A percentile compares a stretch with the other conserved stretches of the same genome.
phyloP scores from a whole-genome alignment of 345 rosid species.

The Dipteronia dyeriana region DNA sequence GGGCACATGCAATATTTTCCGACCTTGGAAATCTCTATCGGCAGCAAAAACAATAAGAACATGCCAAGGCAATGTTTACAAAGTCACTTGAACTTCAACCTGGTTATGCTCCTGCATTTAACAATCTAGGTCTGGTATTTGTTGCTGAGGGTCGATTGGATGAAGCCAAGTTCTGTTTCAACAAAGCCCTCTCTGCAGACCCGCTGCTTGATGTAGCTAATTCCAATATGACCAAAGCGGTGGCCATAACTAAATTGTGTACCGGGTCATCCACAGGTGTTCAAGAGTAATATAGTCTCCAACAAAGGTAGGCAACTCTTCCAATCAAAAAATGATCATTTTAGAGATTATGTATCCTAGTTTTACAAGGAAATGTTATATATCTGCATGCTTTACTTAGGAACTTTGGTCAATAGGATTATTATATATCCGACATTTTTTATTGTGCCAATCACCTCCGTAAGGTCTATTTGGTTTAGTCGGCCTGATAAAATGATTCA shows the following conservation, averaged over 20 bases:
- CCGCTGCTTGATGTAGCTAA: slow-evolving; percentile 93
- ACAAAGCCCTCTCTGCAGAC: slow-evolving; percentile 69
- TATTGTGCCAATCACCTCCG: neutral
- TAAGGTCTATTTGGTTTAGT: neutral
- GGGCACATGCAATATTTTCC: slow-evolving; percentile 72
- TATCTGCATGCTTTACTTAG: neutral
- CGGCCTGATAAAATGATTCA: neutral
- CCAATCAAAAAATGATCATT: neutral
- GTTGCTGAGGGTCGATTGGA: slow-evolving; percentile 81
- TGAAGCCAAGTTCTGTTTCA: slow-evolving; percentile 88
- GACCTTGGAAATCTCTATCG: slow-evolving; percentile 93
- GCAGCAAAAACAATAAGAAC: slow-evolving; percentile 71
- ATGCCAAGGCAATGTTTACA: slow-evolving; percentile 86
- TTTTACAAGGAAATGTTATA: neutral
- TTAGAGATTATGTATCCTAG: neutral
- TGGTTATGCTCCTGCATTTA: slow-evolving; percentile 93
- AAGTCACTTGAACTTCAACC: slow-evolving; percentile 85
- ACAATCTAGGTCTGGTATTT: slow-evolving; percentile 92
- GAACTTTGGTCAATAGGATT: neutral
- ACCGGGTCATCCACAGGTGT: slow-evolving; percentile 33
- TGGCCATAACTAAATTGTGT: slow-evolving; percentile 42
- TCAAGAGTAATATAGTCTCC: slow-evolving; percentile 16
- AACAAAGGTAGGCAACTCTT: neutral
- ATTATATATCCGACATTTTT: neutral
- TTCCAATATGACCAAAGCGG: slow-evolving; percentile 67